Base-by-base conservation (phyloP, 179 eudicot genomes). In the Silene vulgaris region DNA sequence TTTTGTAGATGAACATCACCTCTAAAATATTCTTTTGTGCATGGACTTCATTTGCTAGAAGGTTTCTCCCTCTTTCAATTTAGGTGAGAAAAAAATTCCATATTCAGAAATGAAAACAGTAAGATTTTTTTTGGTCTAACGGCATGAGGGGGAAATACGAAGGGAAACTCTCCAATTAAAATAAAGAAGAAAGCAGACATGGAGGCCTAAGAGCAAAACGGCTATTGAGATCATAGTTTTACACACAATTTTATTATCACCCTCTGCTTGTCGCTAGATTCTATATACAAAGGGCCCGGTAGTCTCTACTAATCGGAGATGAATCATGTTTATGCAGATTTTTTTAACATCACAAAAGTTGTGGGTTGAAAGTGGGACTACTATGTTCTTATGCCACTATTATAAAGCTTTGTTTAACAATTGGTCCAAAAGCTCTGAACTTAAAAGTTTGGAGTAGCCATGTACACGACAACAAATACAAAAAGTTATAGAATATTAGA, bases 391-490 rank as follows among this genome's bases (percentile, higher is more conserved):
- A 14, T 62, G 32, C 8, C 29, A 6, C 29, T 19, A 62, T 19
- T 8, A 62, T 20, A 62, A 62, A 8, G 65, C 65, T 23, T 62
- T 21, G 65, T 23, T 23, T 62, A 62, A 62, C 65, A 62, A 59
- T n/a, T 59, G 63, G 63, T 17, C 63, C 63, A 2, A 59, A n/a
- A 5, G 9, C 19, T 59, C 63, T 59, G 23, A 13, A 62, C 59
- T 16, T 50, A 11, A 50, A 50, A 3, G 1, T 13, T 14, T 14
- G 17, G 59, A 52, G 59, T 52, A 52, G 14, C 17, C 59, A 52
- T 52, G n/a, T 52, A 52, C 59, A 62, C 65, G 8, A 23, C 29
- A 11, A 6, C 26, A 62, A 62, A 59, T 13, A 14, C 69, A 65
- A 40, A 40, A 40, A 13, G 14, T 52, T 17, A 52, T 52, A 13